These are phyloP conservation scores for Coemansia sp. DNA, from an alignment of 371 early-diverging fungal species.

Conservation along the genomic window DNA sequence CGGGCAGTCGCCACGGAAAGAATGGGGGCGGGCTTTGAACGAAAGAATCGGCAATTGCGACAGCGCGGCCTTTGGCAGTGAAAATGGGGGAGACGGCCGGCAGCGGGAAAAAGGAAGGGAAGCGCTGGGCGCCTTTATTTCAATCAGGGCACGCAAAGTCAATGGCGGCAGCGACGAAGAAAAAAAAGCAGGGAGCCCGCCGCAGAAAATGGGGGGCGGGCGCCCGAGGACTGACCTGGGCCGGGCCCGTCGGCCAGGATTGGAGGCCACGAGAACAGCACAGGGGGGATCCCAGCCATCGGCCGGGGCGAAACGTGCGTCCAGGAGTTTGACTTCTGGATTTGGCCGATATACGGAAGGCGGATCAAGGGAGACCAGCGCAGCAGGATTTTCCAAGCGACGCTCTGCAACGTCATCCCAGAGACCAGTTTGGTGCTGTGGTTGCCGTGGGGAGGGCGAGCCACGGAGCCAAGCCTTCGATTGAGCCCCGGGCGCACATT, in stretches of 20 bases:
- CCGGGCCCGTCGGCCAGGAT: too few species aligned
- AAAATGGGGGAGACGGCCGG: conserved; percentile 1
- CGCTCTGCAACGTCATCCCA: too few species aligned
- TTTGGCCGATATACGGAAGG: too few species aligned
- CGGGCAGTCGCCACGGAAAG: not conserved
- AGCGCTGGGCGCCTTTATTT: conserved; percentile 3
- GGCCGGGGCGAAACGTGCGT: too few species aligned
- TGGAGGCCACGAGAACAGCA: too few species aligned
- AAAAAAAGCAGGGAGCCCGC: not conserved
- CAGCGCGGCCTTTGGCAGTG: not conserved
- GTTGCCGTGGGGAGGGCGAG: not conserved
- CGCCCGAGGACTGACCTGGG: not conserved
- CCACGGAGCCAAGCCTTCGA: not conserved
- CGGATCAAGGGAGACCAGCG: not conserved
- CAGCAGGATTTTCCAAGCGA: too few species aligned
- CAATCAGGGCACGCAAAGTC: conserved; percentile 6
- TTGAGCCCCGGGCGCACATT: not conserved
- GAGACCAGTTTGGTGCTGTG: not conserved
- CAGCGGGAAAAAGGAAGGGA: not conserved
- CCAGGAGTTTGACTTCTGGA: too few species aligned
- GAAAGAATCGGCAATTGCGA: not conserved
- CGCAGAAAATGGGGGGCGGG: conserved; percentile 1
- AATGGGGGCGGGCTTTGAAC: conserved; percentile 6
- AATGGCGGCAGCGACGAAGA: not conserved
- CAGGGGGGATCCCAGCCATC: too few species aligned